phyloP scores from a whole-genome alignment of 73 alveolate genomes.

The Blepharisma japonicum region DNA sequence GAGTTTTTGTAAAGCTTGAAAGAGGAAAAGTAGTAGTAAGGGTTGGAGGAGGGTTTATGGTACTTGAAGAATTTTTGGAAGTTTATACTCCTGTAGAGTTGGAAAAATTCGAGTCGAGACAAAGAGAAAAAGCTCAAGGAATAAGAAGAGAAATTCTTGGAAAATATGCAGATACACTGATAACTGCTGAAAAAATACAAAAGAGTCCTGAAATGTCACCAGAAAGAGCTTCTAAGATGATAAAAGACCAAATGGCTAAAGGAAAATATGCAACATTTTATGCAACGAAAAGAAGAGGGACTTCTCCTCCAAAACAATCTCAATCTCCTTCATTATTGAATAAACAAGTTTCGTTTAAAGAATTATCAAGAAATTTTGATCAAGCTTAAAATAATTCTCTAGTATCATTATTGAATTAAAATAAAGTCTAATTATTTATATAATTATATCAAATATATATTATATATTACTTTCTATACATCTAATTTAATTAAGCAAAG shows the following conservation, averaged over 20 bases:
- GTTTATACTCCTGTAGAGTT: conserved; percentile 39
- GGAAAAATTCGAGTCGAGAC: conserved; percentile 26
- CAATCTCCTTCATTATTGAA: too few species aligned
- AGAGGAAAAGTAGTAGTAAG: conserved; percentile 29
- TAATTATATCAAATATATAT: too few species aligned
- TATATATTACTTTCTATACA: too few species aligned
- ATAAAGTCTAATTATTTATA: too few species aligned
- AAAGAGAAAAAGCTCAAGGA: conserved; percentile 18
- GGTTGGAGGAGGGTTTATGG: conserved; percentile 42
- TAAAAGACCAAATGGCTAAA: conserved; percentile 11
- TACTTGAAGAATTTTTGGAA: conserved; percentile 34
- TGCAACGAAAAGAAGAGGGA: neutral
- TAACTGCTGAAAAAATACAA: too few species aligned
- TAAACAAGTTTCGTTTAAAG: too few species aligned
- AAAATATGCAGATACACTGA: conserved; percentile 18
- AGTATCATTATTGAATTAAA: too few species aligned
- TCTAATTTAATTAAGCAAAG: too few species aligned
- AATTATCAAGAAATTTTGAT: too few species aligned
- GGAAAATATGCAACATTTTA: conserved; percentile 17
- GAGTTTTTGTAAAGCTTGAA: conserved; percentile 36
- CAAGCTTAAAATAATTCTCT: too few species aligned
- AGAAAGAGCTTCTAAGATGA: conserved; percentile 23
- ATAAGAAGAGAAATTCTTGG: neutral
- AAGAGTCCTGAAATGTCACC: conserved; percentile 1
- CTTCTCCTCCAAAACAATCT: too few species aligned